These are phyloP conservation scores for Schoenoplectus tabernaemontani DNA, from an alignment of 202 grass and related monocot genomes.

Conservation along the genomic window DNA sequence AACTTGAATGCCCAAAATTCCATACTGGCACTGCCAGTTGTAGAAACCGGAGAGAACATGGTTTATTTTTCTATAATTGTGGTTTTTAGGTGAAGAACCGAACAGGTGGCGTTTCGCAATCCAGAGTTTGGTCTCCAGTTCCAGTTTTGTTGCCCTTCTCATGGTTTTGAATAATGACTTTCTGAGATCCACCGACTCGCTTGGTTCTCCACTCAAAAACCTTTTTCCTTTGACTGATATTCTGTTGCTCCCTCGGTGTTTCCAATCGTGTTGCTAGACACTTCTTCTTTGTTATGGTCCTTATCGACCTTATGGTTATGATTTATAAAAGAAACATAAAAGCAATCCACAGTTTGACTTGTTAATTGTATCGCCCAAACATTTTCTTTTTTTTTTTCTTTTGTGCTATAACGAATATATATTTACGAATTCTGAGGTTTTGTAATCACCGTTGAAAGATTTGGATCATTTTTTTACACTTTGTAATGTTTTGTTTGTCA, in stretches of 20 bases:
- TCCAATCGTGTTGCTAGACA: neutral
- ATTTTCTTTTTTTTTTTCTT: too few relatives aligned
- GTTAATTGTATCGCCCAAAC: too few relatives aligned
- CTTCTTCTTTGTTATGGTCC: too few relatives aligned
- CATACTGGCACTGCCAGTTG: neutral
- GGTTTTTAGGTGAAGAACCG: neutral
- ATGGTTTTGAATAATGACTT: neutral
- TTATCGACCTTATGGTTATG: too few relatives aligned
- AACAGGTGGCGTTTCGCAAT: neutral
- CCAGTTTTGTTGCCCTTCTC: neutral
- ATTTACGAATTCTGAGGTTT: too few relatives aligned
- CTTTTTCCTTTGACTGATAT: neutral
- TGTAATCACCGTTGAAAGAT: too few relatives aligned
- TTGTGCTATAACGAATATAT: too few relatives aligned
- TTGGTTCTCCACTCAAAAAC: neutral
- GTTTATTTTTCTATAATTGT: neutral
- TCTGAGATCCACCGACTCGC: neutral
- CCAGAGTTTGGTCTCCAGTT: constrained; percentile 6
- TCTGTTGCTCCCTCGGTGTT: neutral
- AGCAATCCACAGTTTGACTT: too few relatives aligned
- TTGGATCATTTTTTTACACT: too few relatives aligned
- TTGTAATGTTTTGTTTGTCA: too few relatives aligned
- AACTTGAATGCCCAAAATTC: neutral
- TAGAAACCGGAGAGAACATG: neutral
- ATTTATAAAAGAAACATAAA: too few relatives aligned